Conservation (phyloP, 1,284 basidiomycete genomes). For the Neolentinus lepideus region DNA sequence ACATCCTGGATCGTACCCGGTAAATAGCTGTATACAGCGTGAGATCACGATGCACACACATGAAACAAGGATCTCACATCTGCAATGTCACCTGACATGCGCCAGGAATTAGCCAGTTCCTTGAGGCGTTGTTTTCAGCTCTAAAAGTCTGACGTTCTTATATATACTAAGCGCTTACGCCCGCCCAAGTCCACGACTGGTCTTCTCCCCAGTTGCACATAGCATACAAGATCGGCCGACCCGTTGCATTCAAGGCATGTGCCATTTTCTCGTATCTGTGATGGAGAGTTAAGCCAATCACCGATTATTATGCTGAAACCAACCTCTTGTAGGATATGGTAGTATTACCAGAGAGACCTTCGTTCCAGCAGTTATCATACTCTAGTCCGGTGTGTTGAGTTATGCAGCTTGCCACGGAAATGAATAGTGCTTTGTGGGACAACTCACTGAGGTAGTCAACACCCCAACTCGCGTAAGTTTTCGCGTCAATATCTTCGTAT, state of each 20-base stretch:
- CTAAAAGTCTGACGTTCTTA: neutral
- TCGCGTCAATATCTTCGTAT: conserved; percentile 39
- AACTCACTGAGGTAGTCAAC: conserved; percentile 33
- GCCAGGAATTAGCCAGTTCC: conserved; percentile 39
- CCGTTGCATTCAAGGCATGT: conserved; percentile 36
- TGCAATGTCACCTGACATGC: conserved; percentile 36
- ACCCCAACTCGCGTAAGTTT: conserved; percentile 37
- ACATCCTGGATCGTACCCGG: conserved; percentile 33
- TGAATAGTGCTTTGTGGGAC: neutral
- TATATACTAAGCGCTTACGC: neutral
- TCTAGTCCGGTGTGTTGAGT: conserved; percentile 17
- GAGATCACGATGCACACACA: neutral
- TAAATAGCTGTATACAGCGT: conserved; percentile 23
- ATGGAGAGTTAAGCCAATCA: neutral
- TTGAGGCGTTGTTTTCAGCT: conserved; percentile 8
- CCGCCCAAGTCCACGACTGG: conserved; percentile 27
- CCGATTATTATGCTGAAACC: neutral
- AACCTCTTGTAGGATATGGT: conserved; percentile 29
- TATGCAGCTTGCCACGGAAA: neutral
- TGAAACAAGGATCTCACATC: conserved; percentile 20
- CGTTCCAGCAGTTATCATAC: conserved; percentile 41
- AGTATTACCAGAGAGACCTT: conserved; percentile 34
- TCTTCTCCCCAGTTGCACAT: conserved; percentile 44
- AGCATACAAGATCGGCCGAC: conserved; percentile 38
- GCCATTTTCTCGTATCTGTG: conserved; percentile 33